Evolutionary conservation across 2,329 filamentous ascomycete genomes (phyloP), one percentile per base, ranked within the genome.

Genomic region (Apiospora sp.): DNA sequence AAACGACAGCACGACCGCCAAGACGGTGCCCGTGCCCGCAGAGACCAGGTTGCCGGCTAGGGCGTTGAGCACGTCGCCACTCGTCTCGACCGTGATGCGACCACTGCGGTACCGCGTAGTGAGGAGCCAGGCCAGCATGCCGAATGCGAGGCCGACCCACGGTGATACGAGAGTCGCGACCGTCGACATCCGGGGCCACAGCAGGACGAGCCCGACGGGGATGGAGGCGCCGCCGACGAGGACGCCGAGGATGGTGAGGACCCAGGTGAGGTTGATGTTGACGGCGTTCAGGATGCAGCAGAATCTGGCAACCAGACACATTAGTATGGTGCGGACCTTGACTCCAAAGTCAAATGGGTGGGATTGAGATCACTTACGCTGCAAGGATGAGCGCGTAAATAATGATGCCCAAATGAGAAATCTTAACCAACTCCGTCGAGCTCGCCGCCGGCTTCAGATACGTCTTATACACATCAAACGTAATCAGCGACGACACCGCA

Each of bases 391-490:
- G 73, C 2, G 79, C 80, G 70, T 80, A 83, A 13, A 79, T 72
- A 4, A 82, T 73, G 71, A 83, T 82, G 5, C 80, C 78, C 68
- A 76, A 78, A 68, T 83, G 80, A 5, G 80, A 81, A 49, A 83
- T 75, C 16, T 75, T 73, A 1, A 83, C 78, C 12, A 83, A 77
- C 73, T 81, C 73, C 2, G 73, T 72, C 10, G 79, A 79, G 10
- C 77, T 80, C 3, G 81, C 80, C 3, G 58, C 75, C 13, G 80
- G 81, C 71, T 80, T 81, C 67, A 84, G 75, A 70, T 83, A 84
- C 14, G 81, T 79, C 69, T 81, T 81, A 75, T 84, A 84, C 24
- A 84, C 74, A 68, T 84, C 83, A 73, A 84, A 84, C 0, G 82
- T 83, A 41, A 83, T 76, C 3, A 84, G 73, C 4, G 81, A 81